A percentile compares a stretch with the other conserved stretches of the same genome.
These are phyloP conservation scores for Colletotrichum plurivorum DNA, from an alignment of 2,329 filamentous ascomycete species.

Conservation along the genomic window DNA sequence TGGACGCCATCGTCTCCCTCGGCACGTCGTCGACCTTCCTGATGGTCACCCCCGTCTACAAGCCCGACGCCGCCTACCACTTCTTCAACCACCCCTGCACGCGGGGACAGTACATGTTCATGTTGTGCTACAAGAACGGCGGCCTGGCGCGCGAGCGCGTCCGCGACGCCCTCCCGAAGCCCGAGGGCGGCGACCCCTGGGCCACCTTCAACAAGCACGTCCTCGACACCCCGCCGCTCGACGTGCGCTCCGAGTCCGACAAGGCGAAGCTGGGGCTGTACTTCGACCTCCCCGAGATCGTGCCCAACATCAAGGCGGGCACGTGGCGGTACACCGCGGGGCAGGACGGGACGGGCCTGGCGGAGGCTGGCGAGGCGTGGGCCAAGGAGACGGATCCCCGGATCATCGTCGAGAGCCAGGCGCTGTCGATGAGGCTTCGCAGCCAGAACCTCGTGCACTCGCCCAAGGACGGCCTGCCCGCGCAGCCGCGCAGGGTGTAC, in stretches of 20 bases:
- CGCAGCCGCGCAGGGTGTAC: conserved; percentile 91
- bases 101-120: conserved; percentile 96
- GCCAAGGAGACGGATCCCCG: conserved; percentile 81
- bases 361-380: conserved; percentile 58
- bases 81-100: conserved; percentile 99
- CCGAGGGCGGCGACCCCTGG: conserved; percentile 74
- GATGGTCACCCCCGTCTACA: conserved; percentile 95
- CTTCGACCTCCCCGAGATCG: conserved; percentile 95
- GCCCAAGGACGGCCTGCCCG: conserved; percentile 70
- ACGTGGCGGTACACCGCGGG: conserved; percentile 85
- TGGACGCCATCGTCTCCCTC: conserved; percentile 94
- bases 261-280: conserved; percentile 91
- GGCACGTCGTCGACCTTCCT: conserved; percentile 97
- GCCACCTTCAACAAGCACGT: conserved; percentile 83
- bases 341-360: conserved; percentile 63
- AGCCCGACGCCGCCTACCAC: conserved; percentile 91
- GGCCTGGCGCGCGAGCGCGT: conserved; percentile 92
- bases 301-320: conserved; percentile 88
- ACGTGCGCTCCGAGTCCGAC: conserved; percentile 66
- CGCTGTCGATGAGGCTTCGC: conserved; percentile 90
- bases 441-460: conserved; percentile 80
- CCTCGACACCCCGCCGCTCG: conserved; percentile 77
- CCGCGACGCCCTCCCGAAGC: conserved; percentile 81
- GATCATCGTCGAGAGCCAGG: conserved; percentile 93
- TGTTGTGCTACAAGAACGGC: conserved; percentile 99